Base-by-base conservation (phyloP, 2,329 filamentous ascomycete species). In the Sordariomycetes sp. region DNA sequence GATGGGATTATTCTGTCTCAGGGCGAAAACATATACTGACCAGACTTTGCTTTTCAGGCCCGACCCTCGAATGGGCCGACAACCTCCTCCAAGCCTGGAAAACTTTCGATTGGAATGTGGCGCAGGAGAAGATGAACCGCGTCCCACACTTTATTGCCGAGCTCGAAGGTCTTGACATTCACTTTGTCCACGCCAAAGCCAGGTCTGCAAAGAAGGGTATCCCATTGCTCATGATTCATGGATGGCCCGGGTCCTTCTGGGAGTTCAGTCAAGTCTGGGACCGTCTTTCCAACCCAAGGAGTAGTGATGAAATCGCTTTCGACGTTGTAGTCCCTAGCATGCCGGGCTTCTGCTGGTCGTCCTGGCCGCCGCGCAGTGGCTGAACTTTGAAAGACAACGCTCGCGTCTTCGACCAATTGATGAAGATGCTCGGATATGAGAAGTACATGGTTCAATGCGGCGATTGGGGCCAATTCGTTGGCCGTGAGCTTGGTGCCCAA, bases 181-280 rank as follows among this genome's bases (percentile, higher is more conserved):
- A 47, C 30, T 47, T 45, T 18, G 29, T 39, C 4, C 45, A 47
- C 27, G 31, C 31, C 16, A 29, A 27, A 5, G 41, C 42, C 2
- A 25, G 32, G 4, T 15, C 27, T 6, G 11, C 28, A 17, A n/a
- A 17, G 11, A 11, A 38, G n/a, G 57, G 54, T 0, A 55, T 62
- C 23, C 56, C 61, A 2, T 40, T 64, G 2, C 44, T 65, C 6
- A 42, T 62, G 24, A 43, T 59, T 2, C 58, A 64, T 41, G 61
- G 60, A 21, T 64, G 57, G 61, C 59, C 58, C 3, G 59, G 59
- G 8, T 54, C 49, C 3, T 63, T 63, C 37, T 58, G 55, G 42
- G 60, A 65, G 38, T 64, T 59, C 43, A 53, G 48, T 15, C 55
- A 55, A 25, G 51, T 61, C 14, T 59, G 59, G 41, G 45, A 49